Evolutionary conservation across 2,329 filamentous ascomycete species (phyloP).

Genomic region (Fusarium sp.): DNA sequence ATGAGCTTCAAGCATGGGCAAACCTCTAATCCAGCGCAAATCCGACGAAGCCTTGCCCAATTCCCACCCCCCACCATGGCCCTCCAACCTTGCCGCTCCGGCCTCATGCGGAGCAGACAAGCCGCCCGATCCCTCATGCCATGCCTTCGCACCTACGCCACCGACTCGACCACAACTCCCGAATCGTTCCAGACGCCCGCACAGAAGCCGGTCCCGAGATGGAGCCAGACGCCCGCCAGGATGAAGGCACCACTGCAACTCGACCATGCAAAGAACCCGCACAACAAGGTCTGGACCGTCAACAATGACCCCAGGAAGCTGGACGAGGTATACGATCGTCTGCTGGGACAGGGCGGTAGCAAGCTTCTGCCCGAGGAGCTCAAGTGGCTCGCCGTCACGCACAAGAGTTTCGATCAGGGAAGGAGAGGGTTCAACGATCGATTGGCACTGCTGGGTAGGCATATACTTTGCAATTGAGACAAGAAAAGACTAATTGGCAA

Average conservation of each 20-base stretch:
- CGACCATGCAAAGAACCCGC: constrained; percentile 65
- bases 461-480: background rate
- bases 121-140: constrained; percentile 35
- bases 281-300: constrained; percentile 69
- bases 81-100: constrained; percentile 47
- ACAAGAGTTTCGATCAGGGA: constrained; percentile 98
- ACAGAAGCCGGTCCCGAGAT: constrained; percentile 62
- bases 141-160: constrained; percentile 44
- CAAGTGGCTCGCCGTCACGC: constrained; percentile 96
- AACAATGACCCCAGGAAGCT: constrained; percentile 81
- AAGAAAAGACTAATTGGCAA: background rate
- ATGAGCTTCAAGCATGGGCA: constrained; percentile 30
- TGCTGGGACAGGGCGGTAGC: constrained; percentile 79
- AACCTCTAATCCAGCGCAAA: constrained; percentile 1
- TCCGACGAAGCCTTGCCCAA: constrained; percentile 12
- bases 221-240: constrained; percentile 74
- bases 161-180: constrained; percentile 35
- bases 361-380: constrained; percentile 86
- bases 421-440: constrained; percentile 94
- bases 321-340: constrained; percentile 79
- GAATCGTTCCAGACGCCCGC: constrained; percentile 40
- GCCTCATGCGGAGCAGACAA: constrained; percentile 41
- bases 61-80: constrained; percentile 42
- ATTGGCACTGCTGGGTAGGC: constrained; percentile 85
- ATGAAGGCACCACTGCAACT: constrained; percentile 78